These are phyloP conservation scores for Rhodomyrtus tomentosa DNA, from an alignment of 345 rosid species.

Conservation along the genomic window DNA sequence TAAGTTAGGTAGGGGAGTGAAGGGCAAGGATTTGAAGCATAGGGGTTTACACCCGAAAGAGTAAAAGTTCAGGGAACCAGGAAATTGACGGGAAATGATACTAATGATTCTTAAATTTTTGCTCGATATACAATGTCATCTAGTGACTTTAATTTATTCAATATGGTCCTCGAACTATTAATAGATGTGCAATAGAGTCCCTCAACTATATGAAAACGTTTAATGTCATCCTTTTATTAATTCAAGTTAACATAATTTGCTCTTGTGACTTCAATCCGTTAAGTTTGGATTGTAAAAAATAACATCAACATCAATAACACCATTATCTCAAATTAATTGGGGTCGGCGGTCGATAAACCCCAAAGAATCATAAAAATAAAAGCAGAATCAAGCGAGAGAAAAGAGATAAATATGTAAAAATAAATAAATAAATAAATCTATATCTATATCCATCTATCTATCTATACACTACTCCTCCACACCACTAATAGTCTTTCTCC, in stretches of 20 bases:
- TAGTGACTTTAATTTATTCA: not conserved
- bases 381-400: too few species aligned
- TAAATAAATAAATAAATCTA: too few species aligned
- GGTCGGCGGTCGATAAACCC: too few species aligned
- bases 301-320: too few species aligned
- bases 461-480: too few species aligned
- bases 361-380: too few species aligned
- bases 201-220: not conserved
- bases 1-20: not conserved
- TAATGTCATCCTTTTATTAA: not conserved
- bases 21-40: not conserved
- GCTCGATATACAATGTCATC: not conserved
- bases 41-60: not conserved
- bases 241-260: not conserved
- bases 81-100: not conserved
- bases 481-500: too few species aligned
- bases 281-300: not conserved
- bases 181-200: too few species aligned
- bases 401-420: too few species aligned
- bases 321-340: too few species aligned
- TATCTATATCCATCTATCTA: too few species aligned
- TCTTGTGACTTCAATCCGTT: not conserved
- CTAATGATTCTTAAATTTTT: not conserved
- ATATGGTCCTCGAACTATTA: not conserved
- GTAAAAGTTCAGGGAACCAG: not conserved